Conservation (phyloP, 2,329 filamentous ascomycete genomes). For the Ophiosphaerella herpotricha region DNA sequence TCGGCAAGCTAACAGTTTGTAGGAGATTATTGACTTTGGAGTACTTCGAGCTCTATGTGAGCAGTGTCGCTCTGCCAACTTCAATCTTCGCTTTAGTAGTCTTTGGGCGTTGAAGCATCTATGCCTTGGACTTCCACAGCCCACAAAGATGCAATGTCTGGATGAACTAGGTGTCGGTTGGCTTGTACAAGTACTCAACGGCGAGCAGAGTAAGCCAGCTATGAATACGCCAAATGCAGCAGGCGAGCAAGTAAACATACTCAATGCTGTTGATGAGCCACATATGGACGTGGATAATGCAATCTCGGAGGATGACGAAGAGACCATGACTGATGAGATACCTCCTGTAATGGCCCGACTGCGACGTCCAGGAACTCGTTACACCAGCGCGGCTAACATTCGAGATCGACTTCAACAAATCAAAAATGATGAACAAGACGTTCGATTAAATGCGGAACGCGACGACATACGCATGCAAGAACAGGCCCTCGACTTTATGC, state of each 20-base stretch:
- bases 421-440: conserved; percentile 70
- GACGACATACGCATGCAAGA: conserved; percentile 88
- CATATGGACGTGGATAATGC: conserved; percentile 49
- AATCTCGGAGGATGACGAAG: conserved; percentile 47
- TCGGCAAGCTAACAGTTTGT: conserved; percentile 13
- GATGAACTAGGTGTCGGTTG: conserved; percentile 78
- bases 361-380: conserved; percentile 44
- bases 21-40: conserved; percentile 72
- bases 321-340: conserved; percentile 53
- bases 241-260: conserved; percentile 63
- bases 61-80: conserved; percentile 80
- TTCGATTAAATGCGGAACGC: conserved; percentile 68
- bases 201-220: conserved; percentile 52
- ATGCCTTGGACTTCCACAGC: conserved; percentile 71
- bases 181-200: conserved; percentile 78
- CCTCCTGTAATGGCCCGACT: conserved; percentile 42
- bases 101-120: conserved; percentile 95
- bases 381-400: conserved; percentile 41
- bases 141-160: conserved; percentile 76
- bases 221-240: conserved; percentile 64
- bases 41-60: conserved; percentile 78
- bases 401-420: conserved; percentile 51
- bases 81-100: conserved; percentile 80
- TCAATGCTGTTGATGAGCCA: conserved; percentile 57
- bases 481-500: conserved; percentile 84